Evolutionary conservation across 2,329 filamentous ascomycete genomes (phyloP).

Genomic region (Tolypocladium cylindrosporum): DNA sequence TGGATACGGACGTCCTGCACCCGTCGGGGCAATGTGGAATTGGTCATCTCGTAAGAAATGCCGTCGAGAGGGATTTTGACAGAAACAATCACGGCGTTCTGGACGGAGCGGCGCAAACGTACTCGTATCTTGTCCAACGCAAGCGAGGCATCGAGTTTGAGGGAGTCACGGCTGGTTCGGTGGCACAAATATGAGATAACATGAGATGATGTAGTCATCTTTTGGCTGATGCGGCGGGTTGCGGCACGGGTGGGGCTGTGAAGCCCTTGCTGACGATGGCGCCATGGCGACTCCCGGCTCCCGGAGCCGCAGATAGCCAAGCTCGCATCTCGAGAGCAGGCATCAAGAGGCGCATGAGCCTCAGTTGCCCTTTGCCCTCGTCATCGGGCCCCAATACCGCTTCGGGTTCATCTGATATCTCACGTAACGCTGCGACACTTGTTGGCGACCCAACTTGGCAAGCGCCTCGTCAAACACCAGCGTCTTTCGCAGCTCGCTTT

Average conservation of each 20-base stretch:
- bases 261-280: background rate
- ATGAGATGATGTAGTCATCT: background rate
- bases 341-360: background rate
- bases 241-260: background rate
- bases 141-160: background rate
- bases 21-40: background rate
- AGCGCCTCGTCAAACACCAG: constrained; percentile 66
- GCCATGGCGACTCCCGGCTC: background rate
- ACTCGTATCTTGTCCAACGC: background rate
- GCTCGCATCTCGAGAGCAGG: background rate
- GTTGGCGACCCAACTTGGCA: constrained; percentile 63
- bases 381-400: constrained; percentile 89
- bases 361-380: constrained; percentile 31
- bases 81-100: background rate
- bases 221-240: background rate
- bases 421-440: constrained; percentile 58
- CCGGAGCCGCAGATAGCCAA: background rate
- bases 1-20: constrained; percentile 12
- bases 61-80: background rate
- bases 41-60: background rate
- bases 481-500: constrained; percentile 45
- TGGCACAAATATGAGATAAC: background rate
- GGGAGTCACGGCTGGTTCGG: background rate
- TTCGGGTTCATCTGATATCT: constrained; percentile 85
- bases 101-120: background rate